These are phyloP conservation scores for Globisporangium acanthophoron DNA, from an alignment of 352 stramenopile genomes.

Conservation along the genomic window DNA sequence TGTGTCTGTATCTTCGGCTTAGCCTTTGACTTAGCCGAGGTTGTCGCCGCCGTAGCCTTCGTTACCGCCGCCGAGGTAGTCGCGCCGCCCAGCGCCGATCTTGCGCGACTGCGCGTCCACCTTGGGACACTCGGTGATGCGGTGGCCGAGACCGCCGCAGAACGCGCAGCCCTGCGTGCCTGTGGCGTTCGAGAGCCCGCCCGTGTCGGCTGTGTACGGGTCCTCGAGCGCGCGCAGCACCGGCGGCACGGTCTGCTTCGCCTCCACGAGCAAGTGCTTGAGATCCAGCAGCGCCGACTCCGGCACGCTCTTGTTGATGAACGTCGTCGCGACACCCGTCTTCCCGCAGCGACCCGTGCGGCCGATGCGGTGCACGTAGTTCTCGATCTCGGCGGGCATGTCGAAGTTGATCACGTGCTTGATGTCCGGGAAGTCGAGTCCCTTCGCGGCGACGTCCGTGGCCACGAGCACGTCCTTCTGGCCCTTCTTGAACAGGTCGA, in stretches of 20 bases:
- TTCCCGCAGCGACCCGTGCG: constrained; percentile 98
- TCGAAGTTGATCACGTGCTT: constrained; percentile 99
- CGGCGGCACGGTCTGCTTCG: constrained; percentile 97
- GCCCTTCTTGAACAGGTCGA: constrained; percentile 92
- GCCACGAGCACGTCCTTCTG: constrained; percentile 97
- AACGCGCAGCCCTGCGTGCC: constrained; percentile 95
- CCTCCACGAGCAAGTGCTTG: constrained; percentile 98
- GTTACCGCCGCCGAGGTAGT: constrained; percentile 91
- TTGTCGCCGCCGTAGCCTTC: constrained; percentile 93
- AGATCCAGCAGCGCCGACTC: constrained; percentile 97
- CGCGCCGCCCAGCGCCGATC: constrained; percentile 89
- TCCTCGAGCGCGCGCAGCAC: constrained; percentile 98
- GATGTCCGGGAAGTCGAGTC: constrained; percentile 98
- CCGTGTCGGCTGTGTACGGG: constrained; percentile 68
- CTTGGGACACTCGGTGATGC: constrained; percentile 98
- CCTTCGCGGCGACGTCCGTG: constrained; percentile 98
- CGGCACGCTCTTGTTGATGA: constrained; percentile 97
- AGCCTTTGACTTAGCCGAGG: constrained; percentile 36
- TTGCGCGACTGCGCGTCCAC: constrained; percentile 97
- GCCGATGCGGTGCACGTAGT: constrained; percentile 99
- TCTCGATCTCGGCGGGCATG: constrained; percentile 99
- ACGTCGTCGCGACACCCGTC: constrained; percentile 97
- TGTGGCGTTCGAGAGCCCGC: constrained; percentile 55
- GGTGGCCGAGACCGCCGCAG: constrained; percentile 97
- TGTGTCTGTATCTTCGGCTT: too few species aligned